These are phyloP conservation scores for Boletellus emodensis DNA, from an alignment of 768 basidiomycete genomes.

Conservation along the genomic window DNA sequence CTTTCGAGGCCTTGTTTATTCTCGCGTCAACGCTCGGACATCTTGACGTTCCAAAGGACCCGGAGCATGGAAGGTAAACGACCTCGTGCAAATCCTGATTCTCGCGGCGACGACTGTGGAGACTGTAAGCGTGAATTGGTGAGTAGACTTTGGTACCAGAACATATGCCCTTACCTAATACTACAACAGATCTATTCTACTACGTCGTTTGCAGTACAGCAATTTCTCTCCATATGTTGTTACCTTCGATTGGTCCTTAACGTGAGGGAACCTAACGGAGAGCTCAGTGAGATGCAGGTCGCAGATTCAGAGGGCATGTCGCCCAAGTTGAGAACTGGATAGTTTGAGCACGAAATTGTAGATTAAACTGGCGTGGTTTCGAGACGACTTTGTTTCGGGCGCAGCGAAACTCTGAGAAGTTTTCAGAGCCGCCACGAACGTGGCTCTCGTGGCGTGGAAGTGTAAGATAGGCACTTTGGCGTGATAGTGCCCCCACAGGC, in stretches of 20 bases:
- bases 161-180: neutral
- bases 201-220: constrained; percentile 13
- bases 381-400: no score
- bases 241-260: constrained; percentile 16
- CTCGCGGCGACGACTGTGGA: constrained; percentile 3
- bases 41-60: neutral
- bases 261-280: neutral
- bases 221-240: constrained; percentile 15
- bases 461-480: no score
- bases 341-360: neutral
- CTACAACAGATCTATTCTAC: constrained; percentile 8
- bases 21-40: constrained; percentile 10
- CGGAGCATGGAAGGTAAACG: neutral
- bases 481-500: neutral
- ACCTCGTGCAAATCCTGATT: constrained; percentile 12
- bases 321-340: neutral
- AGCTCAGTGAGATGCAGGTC: neutral
- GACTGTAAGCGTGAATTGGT: constrained; percentile 2
- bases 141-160: neutral
- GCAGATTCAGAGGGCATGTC: neutral
- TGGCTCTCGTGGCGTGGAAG: no score
- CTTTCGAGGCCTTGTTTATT: constrained; percentile 14
- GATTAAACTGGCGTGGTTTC: no score
- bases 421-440: no score
- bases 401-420: no score